These are phyloP conservation scores for Penicillium bialowiezense DNA, from an alignment of 495 filamentous ascomycete species.

Conservation along the genomic window DNA sequence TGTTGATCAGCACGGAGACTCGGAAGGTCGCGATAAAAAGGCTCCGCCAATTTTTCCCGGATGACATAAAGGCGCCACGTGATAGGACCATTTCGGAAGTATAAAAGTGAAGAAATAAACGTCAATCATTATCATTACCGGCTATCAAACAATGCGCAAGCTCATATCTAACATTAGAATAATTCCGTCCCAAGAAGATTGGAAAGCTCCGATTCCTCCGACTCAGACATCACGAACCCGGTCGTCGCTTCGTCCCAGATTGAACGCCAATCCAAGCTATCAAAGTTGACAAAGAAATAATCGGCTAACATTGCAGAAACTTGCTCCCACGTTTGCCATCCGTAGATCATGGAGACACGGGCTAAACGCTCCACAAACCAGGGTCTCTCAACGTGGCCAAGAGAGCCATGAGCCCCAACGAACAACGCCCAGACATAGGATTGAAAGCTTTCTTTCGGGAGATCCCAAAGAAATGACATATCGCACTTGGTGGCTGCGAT, in stretches of 20 bases:
- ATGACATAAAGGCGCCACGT: conserved; percentile 13
- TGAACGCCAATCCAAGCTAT: conserved; percentile 21
- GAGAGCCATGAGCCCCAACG: conserved; percentile 31
- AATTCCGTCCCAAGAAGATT: not conserved
- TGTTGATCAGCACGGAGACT: not conserved
- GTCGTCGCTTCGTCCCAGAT: conserved; percentile 32
- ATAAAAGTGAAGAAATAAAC: not conserved
- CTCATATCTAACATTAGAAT: too few species aligned
- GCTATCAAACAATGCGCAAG: too few species aligned
- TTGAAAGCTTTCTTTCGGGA: conserved; percentile 21
- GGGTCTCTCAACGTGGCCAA: conserved; percentile 21
- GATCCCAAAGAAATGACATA: conserved; percentile 14
- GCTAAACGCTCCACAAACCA: conserved; percentile 33
- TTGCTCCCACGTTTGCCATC: conserved; percentile 31
- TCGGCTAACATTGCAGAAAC: conserved; percentile 19
- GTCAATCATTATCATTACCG: not conserved
- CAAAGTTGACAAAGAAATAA: conserved; percentile 24
- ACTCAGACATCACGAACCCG: conserved; percentile 17
- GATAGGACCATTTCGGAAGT: conserved; percentile 1
- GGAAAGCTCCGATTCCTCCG: conserved; percentile 9
- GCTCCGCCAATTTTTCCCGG: conserved; percentile 11
- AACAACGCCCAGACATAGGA: conserved; percentile 32
- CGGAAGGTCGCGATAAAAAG: conserved; percentile 19
- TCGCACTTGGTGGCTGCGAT: conserved; percentile 16
- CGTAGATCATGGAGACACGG: conserved; percentile 23